Evolutionary conservation across 768 basidiomycete species (phyloP).

Genomic region (Lactarius evosmus): DNA sequence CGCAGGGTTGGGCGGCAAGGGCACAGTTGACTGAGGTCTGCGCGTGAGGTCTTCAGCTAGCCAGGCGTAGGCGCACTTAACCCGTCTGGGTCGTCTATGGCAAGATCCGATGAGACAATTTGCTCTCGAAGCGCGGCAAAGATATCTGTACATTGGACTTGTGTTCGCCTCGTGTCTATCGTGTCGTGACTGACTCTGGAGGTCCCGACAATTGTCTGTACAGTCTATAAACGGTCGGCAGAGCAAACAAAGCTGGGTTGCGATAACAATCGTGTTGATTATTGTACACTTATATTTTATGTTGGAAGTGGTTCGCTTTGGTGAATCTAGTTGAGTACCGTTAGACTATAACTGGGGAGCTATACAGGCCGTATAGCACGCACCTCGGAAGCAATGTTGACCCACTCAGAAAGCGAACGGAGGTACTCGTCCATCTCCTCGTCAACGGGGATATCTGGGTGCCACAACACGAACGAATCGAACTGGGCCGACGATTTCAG

Average conservation of each 20-base stretch:
- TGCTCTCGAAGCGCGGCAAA: background rate
- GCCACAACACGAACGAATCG: constrained; percentile 69
- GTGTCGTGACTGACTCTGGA: too few species aligned
- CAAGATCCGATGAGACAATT: background rate
- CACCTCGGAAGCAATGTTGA: constrained; percentile 59
- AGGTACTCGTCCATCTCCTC: constrained; percentile 70
- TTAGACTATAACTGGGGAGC: background rate
- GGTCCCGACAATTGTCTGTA: background rate
- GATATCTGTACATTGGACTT: background rate
- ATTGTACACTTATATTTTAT: background rate
- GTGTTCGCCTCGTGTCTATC: background rate
- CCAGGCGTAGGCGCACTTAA: background rate
- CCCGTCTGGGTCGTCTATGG: background rate
- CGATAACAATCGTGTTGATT: background rate
- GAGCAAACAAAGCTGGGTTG: background rate
- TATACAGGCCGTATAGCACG: constrained; percentile 19
- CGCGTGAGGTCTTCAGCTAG: background rate
- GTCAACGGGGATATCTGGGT: constrained; percentile 67
- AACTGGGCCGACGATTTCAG: constrained; percentile 55
- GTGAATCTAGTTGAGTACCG: constrained; percentile 8
- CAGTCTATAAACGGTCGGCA: too few species aligned
- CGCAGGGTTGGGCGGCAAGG: background rate
- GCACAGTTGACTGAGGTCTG: background rate
- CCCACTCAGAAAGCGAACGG: constrained; percentile 70
- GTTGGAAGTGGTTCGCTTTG: constrained; percentile 1